Evolutionary conservation across 75 land plant genomes (phyloP).

Genomic region (Picea sitchensis): DNA sequence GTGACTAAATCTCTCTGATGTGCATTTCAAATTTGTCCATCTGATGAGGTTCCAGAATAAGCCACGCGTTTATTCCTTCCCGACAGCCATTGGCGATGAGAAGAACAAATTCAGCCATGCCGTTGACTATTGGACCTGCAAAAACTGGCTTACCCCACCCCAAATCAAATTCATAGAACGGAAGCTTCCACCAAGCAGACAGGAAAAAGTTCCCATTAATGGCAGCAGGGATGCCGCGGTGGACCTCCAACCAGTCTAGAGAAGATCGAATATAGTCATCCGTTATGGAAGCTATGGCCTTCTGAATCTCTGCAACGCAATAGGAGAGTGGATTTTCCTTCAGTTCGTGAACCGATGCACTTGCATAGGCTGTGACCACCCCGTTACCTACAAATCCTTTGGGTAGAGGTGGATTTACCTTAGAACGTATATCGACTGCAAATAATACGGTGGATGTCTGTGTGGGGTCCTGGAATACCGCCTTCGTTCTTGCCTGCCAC

Average conservation of each 20-base stretch:
- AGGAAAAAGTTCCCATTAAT: slow-evolving; percentile 40
- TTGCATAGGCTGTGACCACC: slow-evolving; percentile 36
- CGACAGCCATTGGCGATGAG: slow-evolving; percentile 38
- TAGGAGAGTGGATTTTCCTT: slow-evolving; percentile 24
- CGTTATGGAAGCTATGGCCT: slow-evolving; percentile 24
- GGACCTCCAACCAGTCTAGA: slow-evolving; percentile 58
- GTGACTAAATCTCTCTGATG: no score
- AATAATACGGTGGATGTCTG: slow-evolving; percentile 29
- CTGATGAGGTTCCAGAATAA: slow-evolving; percentile 29
- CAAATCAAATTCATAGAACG: slow-evolving; percentile 55
- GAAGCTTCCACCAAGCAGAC: slow-evolving; percentile 73
- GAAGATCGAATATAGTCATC: slow-evolving; percentile 50
- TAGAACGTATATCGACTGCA: slow-evolving; percentile 51
- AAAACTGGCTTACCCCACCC: slow-evolving; percentile 62
- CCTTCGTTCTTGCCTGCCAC: slow-evolving; percentile 43
- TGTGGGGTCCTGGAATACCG: slow-evolving; percentile 24
- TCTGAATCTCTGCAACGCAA: slow-evolving; percentile 31
- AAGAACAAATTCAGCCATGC: slow-evolving; percentile 53
- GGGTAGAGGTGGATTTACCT: slow-evolving; percentile 34
- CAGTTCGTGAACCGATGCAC: slow-evolving; percentile 24
- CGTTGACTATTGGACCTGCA: slow-evolving; percentile 54
- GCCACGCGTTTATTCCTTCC: slow-evolving; percentile 30
- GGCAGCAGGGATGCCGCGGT: slow-evolving; percentile 46
- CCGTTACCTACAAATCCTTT: slow-evolving; percentile 46
- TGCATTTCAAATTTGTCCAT: slow-evolving; percentile 18